Percentiles rank a stretch among this genome's conserved stretches.
phyloP scores from a whole-genome alignment of 2,329 filamentous ascomycete genomes.

The Arthroderma sp. region DNA sequence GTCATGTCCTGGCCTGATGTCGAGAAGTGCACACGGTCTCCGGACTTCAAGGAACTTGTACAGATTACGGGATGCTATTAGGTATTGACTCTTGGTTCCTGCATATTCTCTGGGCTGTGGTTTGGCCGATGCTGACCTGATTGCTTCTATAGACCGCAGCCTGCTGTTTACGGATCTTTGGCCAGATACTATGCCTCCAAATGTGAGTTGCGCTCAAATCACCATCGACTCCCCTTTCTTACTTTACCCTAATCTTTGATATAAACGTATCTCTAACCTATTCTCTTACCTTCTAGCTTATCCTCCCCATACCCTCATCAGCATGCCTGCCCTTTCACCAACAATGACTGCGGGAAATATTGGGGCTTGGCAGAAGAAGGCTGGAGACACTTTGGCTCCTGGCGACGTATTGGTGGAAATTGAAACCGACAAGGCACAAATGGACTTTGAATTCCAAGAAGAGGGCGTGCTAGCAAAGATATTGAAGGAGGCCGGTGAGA shows the following conservation, averaged over 20 bases:
- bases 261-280: background rate
- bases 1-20: slow-evolving; percentile 31
- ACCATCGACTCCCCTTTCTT: slow-evolving; percentile 7
- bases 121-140: slow-evolving; percentile 1
- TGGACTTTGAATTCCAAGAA: slow-evolving; percentile 99
- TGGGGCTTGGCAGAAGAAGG: slow-evolving; percentile 95
- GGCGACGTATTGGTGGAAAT: slow-evolving; percentile 96
- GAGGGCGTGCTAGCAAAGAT: slow-evolving; percentile 93
- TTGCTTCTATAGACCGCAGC: slow-evolving; percentile 21
- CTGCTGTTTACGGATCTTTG: slow-evolving; percentile 46
- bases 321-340: slow-evolving; percentile 94
- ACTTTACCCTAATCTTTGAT: slow-evolving; percentile 7
- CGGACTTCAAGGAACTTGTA: slow-evolving; percentile 33
- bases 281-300: slow-evolving; percentile 50
- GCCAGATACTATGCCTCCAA: slow-evolving; percentile 57
- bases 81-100: slow-evolving; percentile 18
- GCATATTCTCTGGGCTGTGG: background rate
- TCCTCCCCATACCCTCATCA: slow-evolving; percentile 87
- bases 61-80: slow-evolving; percentile 29
- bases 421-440: slow-evolving; percentile 99
- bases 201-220: slow-evolving; percentile 35
- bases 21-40: slow-evolving; percentile 30
- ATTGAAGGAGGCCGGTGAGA: slow-evolving; percentile 80
- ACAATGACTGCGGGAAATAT: slow-evolving; percentile 97
- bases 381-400: slow-evolving; percentile 71